Conservation (phyloP, 805 yeast genomes). For the Lachancea thermotolerans region DNA sequence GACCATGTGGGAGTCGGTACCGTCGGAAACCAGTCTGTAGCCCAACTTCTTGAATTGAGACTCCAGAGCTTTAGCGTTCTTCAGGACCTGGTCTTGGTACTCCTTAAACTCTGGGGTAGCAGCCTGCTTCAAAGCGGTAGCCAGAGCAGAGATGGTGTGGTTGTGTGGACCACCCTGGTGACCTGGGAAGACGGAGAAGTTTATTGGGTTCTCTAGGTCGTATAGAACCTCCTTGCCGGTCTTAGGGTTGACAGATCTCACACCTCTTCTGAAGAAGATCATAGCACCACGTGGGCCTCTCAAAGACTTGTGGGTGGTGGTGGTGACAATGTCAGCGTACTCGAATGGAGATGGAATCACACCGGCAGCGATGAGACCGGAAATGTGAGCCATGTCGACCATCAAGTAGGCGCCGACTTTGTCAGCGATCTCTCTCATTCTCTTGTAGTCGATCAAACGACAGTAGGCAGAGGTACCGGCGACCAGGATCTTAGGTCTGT, state of each 20-base stretch:
- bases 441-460: conserved; percentile 90
- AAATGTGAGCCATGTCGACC: conserved; percentile 97
- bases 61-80: conserved; percentile 83
- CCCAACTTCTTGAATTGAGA: conserved; percentile 61
- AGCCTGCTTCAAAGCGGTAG: conserved; percentile 95
- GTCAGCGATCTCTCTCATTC: conserved; percentile 95
- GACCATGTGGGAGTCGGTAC: conserved; percentile 97
- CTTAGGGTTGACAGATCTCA: conserved; percentile 77
- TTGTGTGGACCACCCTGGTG: conserved; percentile 99
- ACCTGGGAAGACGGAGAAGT: conserved; percentile 98
- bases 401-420: conserved; percentile 94
- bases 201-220: conserved; percentile 90
- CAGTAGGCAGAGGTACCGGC: conserved; percentile 99
- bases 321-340: conserved; percentile 95
- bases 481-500: conserved; percentile 92
- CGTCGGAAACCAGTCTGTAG: conserved; percentile 81
- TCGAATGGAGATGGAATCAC: conserved; percentile 96
- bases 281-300: conserved; percentile 99
- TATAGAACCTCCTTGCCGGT: conserved; percentile 87
- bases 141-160: conserved; percentile 96
- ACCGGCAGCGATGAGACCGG: conserved; percentile 93
- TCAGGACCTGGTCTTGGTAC: conserved; percentile 82
- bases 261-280: conserved; percentile 97
- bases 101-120: conserved; percentile 81
- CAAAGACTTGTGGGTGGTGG: conserved; percentile 96